Evolutionary conservation across 306 rosid species (phyloP).

Genomic region (Trifolium dubium): DNA sequence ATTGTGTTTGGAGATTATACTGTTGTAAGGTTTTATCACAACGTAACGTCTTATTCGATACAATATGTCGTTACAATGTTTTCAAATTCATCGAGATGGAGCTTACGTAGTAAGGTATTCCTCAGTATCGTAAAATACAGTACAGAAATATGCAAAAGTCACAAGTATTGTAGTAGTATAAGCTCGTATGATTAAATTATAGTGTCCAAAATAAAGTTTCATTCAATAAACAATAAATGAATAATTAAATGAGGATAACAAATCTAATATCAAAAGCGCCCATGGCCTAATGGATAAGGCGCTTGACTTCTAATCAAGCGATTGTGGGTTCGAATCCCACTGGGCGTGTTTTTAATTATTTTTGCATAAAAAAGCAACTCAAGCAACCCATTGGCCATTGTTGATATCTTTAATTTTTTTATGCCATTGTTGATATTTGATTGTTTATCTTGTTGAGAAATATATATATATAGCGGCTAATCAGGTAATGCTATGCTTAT

Average conservation of each 20-base stretch:
- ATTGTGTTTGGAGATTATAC: slow-evolving; percentile 33
- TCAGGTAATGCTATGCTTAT: too few relatives aligned
- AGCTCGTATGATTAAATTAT: too few relatives aligned
- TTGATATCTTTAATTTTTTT: too few relatives aligned
- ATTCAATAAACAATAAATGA: too few relatives aligned
- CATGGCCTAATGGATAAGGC: slow-evolving; percentile 72
- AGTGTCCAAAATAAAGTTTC: too few relatives aligned
- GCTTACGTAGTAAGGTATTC: not conserved
- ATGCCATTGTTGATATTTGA: too few relatives aligned
- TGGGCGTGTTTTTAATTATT: slow-evolving; percentile 55
- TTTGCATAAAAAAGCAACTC: too few relatives aligned
- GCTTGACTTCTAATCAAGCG: slow-evolving; percentile 52
- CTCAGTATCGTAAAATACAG: not conserved
- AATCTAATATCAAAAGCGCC: not conserved
- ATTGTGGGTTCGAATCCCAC: slow-evolving; percentile 85
- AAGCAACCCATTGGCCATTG: too few relatives aligned
- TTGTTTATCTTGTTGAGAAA: too few relatives aligned
- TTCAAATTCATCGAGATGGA: not conserved
- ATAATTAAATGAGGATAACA: not conserved
- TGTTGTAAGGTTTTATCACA: slow-evolving; percentile 41
- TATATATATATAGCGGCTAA: too few relatives aligned
- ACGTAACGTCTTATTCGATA: slow-evolving; percentile 31
- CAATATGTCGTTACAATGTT: slow-evolving; percentile 31
- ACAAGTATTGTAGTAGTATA: too few relatives aligned
- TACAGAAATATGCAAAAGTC: too few relatives aligned